These are phyloP conservation scores for Pleurotus djamor DNA, from an alignment of 768 basidiomycete genomes.

Conservation along the genomic window DNA sequence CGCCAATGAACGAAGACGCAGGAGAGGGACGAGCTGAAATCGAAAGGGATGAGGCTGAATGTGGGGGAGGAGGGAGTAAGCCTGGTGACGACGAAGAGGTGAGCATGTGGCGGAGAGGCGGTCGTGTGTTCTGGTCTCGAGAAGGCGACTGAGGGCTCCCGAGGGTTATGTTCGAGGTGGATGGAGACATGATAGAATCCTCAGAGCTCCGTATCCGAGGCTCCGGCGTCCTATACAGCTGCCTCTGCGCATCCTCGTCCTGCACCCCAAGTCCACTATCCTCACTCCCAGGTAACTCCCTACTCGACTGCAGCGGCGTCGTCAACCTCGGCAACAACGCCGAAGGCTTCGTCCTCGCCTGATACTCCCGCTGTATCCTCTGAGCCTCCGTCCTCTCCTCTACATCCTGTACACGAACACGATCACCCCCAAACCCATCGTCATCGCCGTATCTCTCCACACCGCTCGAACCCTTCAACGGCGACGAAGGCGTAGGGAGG, in stretches of 20 bases:
- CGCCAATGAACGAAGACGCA: background rate
- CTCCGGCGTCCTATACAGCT: background rate
- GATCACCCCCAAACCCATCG: background rate
- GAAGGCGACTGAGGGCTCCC: no score
- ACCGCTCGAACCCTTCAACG: background rate
- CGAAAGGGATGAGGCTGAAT: background rate
- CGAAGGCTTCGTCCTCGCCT: background rate
- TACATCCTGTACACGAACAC: background rate
- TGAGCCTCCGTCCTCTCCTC: background rate
- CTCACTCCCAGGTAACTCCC: no score
- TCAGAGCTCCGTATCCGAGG: background rate
- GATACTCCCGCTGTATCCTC: background rate
- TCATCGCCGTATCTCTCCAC: background rate
- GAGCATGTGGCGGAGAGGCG: slow-evolving; percentile 10
- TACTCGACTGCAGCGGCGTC: background rate
- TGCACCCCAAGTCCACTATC: no score
- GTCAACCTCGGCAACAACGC: background rate
- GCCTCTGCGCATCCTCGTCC: no score
- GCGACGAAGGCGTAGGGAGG: background rate
- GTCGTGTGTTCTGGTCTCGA: background rate
- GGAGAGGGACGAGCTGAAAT: background rate
- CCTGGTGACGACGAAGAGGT: slow-evolving; percentile 8
- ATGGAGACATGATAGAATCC: slow-evolving; percentile 6
- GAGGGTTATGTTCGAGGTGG: no score
- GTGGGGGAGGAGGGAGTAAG: slow-evolving; percentile 10